A percentile compares a stretch with the other conserved stretches of the same genome.
Evolutionary conservation across 1,284 basidiomycete species (phyloP).

Genomic region (Earliella scabrosa): DNA sequence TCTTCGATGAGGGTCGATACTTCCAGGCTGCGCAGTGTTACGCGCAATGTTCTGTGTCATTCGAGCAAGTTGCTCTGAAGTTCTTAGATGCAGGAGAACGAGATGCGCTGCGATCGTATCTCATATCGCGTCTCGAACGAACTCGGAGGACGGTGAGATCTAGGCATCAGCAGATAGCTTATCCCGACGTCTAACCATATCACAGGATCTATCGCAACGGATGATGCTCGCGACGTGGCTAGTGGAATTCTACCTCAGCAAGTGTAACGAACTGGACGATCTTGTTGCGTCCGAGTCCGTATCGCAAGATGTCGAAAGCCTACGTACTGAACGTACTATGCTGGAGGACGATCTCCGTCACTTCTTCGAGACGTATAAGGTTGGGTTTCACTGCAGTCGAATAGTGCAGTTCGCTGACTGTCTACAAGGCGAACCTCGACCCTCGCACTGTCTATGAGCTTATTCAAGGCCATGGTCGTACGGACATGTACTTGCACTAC

Average conservation of each 20-base stretch:
- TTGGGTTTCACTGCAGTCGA: no score
- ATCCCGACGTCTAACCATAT: not conserved
- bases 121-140: conserved; percentile 87
- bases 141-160: conserved; percentile 73
- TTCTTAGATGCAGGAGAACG: conserved; percentile 91
- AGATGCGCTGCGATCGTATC: conserved; percentile 92
- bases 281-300: conserved; percentile 83
- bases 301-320: conserved; percentile 86
- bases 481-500: conserved; percentile 91
- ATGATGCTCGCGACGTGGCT: conserved; percentile 99
- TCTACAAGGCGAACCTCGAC: conserved; percentile 77
- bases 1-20: conserved; percentile 82
- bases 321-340: conserved; percentile 80
- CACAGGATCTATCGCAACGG: conserved; percentile 87
- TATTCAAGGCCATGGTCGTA: conserved; percentile 91
- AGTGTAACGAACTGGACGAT: conserved; percentile 96
- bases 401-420: conserved; percentile 1
- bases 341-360: conserved; percentile 92
- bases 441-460: conserved; percentile 88
- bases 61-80: conserved; percentile 92
- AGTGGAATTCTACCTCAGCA: conserved; percentile 95
- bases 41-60: conserved; percentile 85
- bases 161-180: not conserved
- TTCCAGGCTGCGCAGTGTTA: conserved; percentile 94
- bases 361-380: conserved; percentile 94